phyloP scores from a whole-genome alignment of 345 rosid species.

The Aegle marmelos region DNA sequence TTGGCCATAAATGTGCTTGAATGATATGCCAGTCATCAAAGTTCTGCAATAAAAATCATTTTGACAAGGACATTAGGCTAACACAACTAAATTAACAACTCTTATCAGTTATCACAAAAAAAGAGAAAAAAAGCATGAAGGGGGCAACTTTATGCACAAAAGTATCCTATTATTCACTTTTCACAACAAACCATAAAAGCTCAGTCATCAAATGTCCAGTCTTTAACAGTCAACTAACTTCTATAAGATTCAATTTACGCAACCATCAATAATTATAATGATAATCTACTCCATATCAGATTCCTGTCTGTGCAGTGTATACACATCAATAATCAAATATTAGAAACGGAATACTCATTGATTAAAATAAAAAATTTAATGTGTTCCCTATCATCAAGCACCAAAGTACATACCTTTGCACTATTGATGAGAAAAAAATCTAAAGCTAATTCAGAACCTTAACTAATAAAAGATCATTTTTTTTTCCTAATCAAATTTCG shows the following conservation, averaged over 20 bases:
- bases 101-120: background rate
- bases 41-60: conserved; percentile 35
- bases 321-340: background rate
- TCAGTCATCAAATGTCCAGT: background rate
- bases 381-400: background rate
- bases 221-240: background rate
- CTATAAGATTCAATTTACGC: background rate
- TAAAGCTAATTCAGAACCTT: background rate
- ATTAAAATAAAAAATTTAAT: background rate
- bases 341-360: background rate
- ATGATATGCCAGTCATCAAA: conserved; percentile 43
- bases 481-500: background rate
- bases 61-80: background rate
- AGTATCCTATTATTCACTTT: background rate
- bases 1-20: conserved; percentile 65
- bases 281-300: background rate
- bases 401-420: background rate
- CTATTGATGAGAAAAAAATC: background rate
- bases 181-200: background rate
- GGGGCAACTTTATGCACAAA: background rate
- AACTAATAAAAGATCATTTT: background rate
- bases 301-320: background rate
- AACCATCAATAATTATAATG: background rate
- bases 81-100: background rate
- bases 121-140: background rate